These are phyloP conservation scores for Ophiorrhiza pumila DNA, from an alignment of 257 asterid species.

Conservation along the genomic window DNA sequence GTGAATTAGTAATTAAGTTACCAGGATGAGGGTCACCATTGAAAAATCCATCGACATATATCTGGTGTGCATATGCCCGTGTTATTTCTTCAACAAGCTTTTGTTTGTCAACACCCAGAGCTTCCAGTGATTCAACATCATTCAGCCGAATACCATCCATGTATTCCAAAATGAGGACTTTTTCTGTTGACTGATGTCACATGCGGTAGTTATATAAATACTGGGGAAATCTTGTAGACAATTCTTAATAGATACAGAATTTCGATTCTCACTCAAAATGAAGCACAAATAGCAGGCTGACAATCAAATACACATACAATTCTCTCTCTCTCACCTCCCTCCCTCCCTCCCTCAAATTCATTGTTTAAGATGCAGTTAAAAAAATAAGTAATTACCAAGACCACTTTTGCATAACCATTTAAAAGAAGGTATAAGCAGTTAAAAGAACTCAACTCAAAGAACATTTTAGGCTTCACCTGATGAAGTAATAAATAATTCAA, in stretches of 20 bases:
- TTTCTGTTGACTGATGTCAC: constrained; percentile 75
- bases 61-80: constrained; percentile 98
- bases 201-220: constrained; percentile 13
- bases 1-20: constrained; percentile 20
- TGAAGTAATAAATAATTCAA: too few species aligned
- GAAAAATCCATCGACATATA: constrained; percentile 94
- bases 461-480: too few species aligned
- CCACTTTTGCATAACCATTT: too few species aligned
- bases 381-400: too few species aligned
- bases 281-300: background rate
- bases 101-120: constrained; percentile 83
- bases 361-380: too few species aligned
- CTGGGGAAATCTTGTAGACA: constrained; percentile 1
- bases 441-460: too few species aligned
- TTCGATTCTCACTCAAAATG: background rate
- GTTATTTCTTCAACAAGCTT: constrained; percentile 94
- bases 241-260: too few species aligned
- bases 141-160: constrained; percentile 95
- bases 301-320: background rate
- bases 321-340: too few species aligned
- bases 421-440: too few species aligned
- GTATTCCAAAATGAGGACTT: constrained; percentile 81
- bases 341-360: too few species aligned
- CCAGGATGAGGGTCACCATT: constrained; percentile 99
- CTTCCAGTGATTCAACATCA: constrained; percentile 68